Conservation (phyloP, 169 alveolate genomes). For the Amoebophrya sp. region DNA sequence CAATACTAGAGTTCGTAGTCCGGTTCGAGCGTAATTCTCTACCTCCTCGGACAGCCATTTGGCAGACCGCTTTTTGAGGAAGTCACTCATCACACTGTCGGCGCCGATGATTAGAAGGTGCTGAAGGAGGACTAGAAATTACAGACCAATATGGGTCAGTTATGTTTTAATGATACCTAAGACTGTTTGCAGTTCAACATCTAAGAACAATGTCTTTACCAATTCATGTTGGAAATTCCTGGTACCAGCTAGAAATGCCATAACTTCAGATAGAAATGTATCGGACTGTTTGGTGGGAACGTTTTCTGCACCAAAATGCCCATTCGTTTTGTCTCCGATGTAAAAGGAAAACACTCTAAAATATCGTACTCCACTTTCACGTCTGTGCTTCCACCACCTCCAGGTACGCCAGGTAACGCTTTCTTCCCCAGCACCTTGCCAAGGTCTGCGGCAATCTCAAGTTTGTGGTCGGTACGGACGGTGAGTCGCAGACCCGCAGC, state of each 20-base stretch:
- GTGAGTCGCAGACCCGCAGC: conserved; percentile 75
- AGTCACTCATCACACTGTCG: conserved; percentile 78
- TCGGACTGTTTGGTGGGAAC: conserved; percentile 46
- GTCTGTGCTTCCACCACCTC: neutral
- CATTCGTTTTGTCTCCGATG: conserved; percentile 95
- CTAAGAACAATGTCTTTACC: too few species aligned
- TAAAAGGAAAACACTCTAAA: conserved; percentile 88
- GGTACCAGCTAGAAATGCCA: too few species aligned
- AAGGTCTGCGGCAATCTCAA: conserved; percentile 60
- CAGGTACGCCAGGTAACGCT: neutral
- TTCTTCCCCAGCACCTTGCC: neutral
- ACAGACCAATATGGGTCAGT: too few species aligned
- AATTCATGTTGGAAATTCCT: too few species aligned
- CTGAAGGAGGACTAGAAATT: too few species aligned
- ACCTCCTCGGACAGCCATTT: conserved; percentile 78
- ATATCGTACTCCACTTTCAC: conserved; percentile 66
- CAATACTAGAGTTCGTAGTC: conserved; percentile 90
- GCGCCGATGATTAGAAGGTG: too few species aligned
- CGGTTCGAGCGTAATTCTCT: conserved; percentile 81
- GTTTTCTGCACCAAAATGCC: conserved; percentile 86
- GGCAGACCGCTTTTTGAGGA: conserved; percentile 72
- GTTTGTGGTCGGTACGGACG: conserved; percentile 71
- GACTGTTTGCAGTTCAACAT: too few species aligned
- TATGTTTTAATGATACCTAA: too few species aligned
- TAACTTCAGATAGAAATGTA: conserved; percentile 48